A percentile compares a stretch with the other conserved stretches of the same genome.
Evolutionary conservation across 2,329 filamentous ascomycete species (phyloP).

Genomic region (Cordyceps farinosa): DNA sequence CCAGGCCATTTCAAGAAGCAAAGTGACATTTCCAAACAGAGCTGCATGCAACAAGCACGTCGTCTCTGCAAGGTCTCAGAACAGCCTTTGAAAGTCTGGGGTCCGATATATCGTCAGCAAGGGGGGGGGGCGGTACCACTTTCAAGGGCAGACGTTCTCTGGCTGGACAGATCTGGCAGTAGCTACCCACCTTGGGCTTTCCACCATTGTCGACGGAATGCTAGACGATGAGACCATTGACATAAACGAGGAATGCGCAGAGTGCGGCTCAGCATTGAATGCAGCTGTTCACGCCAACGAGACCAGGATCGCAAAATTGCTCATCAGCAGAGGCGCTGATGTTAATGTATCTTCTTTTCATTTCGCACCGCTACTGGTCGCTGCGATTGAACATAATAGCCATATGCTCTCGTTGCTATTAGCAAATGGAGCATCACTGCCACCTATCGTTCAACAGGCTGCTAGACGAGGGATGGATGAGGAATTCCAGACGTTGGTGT

Average conservation of each 20-base stretch:
- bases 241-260: not conserved
- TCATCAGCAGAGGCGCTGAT: not conserved
- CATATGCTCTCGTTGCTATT: not conserved
- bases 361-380: not conserved
- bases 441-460: not conserved
- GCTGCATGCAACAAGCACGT: not conserved
- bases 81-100: not conserved
- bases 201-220: not conserved
- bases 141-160: not conserved
- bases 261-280: not conserved
- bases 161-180: constrained; percentile 6
- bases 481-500: not conserved
- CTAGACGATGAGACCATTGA: not conserved
- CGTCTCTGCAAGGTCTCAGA: not conserved
- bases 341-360: not conserved
- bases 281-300: not conserved
- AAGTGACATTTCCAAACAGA: not conserved
- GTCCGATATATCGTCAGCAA: not conserved
- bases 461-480: not conserved
- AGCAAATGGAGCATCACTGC: not conserved
- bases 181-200: not conserved
- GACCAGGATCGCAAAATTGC: not conserved
- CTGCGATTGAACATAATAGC: not conserved
- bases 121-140: too few relatives aligned
- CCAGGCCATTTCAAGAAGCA: not conserved